Conservation (phyloP, 192 early-diverging fungal genomes). For the Dispira simplex region DNA sequence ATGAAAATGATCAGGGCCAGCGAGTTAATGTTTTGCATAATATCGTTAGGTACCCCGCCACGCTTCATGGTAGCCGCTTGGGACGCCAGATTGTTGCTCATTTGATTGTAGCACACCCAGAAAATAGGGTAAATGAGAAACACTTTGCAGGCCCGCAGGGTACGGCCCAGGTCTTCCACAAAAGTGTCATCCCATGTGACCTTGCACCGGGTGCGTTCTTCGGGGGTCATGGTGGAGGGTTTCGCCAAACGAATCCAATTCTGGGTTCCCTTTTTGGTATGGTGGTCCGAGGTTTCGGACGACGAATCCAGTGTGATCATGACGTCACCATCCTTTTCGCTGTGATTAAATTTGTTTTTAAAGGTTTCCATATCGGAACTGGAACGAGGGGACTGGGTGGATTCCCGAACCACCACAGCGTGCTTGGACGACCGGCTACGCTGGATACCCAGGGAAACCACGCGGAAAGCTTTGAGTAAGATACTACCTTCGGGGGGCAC, state of each 20-base stretch:
- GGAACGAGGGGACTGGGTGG: background rate
- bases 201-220: background rate
- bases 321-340: background rate
- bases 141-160: conserved; percentile 45
- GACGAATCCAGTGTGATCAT: conserved; percentile 14
- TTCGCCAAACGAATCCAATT: conserved; percentile 42
- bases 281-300: conserved; percentile 18
- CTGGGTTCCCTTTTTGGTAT: conserved; percentile 15
- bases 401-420: conserved; percentile 12
- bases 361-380: background rate
- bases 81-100: conserved; percentile 46
- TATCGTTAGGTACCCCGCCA: conserved; percentile 36
- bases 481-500: conserved; percentile 38
- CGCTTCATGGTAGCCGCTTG: conserved; percentile 44
- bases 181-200: conserved; percentile 56
- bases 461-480: conserved; percentile 28
- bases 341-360: no score
- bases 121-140: conserved; percentile 58
- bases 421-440: conserved; percentile 21
- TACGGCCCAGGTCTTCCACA: conserved; percentile 44
- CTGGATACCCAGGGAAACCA: conserved; percentile 16
- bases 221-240: conserved; percentile 29
- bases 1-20: conserved; percentile 37
- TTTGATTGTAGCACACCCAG: conserved; percentile 55
- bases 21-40: conserved; percentile 44